phyloP scores from a whole-genome alignment of 345 rosid species.

The Eucalyptus melliodora region DNA sequence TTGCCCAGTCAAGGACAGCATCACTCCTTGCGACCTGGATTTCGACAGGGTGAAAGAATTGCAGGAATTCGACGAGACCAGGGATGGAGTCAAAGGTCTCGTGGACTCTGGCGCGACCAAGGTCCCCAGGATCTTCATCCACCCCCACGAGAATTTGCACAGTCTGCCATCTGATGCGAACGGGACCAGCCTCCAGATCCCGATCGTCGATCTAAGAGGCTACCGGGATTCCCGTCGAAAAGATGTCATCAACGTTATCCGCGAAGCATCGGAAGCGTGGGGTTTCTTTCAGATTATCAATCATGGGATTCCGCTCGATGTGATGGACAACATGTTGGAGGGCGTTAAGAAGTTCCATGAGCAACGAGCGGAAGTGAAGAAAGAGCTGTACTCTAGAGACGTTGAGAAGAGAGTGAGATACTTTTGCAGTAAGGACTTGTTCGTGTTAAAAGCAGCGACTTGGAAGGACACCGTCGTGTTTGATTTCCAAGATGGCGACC shows the following conservation, averaged over 20 bases:
- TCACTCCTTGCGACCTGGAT: not conserved
- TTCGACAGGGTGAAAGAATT: not conserved
- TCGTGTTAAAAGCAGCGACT: not conserved
- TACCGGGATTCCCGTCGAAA: not conserved
- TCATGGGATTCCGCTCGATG: constrained; percentile 16
- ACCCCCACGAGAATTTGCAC: not conserved
- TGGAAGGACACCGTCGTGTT: not conserved
- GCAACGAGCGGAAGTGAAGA: constrained; percentile 27
- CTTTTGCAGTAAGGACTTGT: not conserved
- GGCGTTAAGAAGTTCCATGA: constrained; percentile 22
- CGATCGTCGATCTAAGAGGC: not conserved
- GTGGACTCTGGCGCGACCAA: not conserved
- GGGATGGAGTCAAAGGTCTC: not conserved
- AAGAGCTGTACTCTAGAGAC: constrained; percentile 28
- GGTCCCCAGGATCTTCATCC: not conserved
- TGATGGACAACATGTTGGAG: constrained; percentile 27
- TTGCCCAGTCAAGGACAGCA: not conserved
- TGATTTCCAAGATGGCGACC: not conserved
- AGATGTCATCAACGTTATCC: not conserved
- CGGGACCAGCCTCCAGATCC: not conserved
- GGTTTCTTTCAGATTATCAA: not conserved
- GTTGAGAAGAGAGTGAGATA: constrained; percentile 5
- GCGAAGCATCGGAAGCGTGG: not conserved
- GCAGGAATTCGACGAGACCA: not conserved
- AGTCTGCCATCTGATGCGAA: not conserved